These are phyloP conservation scores for Beverwykella pulmonaria DNA, from an alignment of 495 filamentous ascomycete genomes.

Conservation along the genomic window DNA sequence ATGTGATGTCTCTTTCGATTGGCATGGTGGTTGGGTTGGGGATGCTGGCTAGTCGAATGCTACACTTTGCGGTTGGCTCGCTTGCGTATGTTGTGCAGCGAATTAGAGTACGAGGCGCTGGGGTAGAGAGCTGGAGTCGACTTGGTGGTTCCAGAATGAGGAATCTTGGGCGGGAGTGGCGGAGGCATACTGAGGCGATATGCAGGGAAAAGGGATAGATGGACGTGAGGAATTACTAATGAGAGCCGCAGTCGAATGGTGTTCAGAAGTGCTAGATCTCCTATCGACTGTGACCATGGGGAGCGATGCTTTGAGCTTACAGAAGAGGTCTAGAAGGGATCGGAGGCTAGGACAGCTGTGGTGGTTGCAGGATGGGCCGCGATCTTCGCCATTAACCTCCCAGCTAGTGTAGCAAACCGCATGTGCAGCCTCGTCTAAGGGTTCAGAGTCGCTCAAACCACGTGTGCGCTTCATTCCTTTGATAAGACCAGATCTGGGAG, in stretches of 20 bases:
- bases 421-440: neutral
- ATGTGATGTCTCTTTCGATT: constrained; percentile 28
- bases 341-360: neutral
- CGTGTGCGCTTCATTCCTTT: neutral
- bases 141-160: neutral
- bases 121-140: constrained; percentile 9
- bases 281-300: neutral
- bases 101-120: constrained; percentile 13
- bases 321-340: neutral
- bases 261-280: neutral
- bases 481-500: neutral
- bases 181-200: constrained; percentile 15
- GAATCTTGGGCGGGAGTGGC: constrained; percentile 7
- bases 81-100: constrained; percentile 24
- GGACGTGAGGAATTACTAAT: neutral
- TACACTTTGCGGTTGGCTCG: constrained; percentile 25
- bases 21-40: constrained; percentile 17
- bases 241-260: constrained; percentile 1
- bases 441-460: neutral
- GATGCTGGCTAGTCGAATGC: constrained; percentile 20
- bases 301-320: neutral
- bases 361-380: neutral
- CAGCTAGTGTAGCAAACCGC: neutral
- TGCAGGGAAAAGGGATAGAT: constrained; percentile 39
- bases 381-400: neutral